phyloP scores from a whole-genome alignment of 139 green algal genomes.

The Asterochloris erici region DNA sequence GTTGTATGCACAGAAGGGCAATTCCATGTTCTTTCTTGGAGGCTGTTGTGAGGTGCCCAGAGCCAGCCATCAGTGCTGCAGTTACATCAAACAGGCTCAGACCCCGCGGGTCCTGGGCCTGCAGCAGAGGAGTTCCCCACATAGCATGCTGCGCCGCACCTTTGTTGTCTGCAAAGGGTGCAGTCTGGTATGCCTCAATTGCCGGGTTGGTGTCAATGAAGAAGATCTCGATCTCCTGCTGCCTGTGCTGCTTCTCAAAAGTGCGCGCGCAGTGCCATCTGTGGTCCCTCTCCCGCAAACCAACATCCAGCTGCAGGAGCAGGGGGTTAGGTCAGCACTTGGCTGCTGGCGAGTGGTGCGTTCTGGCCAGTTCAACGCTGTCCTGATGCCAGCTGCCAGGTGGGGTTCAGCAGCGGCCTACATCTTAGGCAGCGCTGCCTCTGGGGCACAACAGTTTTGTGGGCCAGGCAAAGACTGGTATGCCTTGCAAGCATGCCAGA shows the following conservation, averaged over 20 bases:
- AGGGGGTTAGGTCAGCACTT: not conserved
- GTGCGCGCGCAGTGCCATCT: constrained; percentile 57
- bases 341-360: not conserved
- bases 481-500: not conserved
- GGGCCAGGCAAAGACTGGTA: not conserved
- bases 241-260: constrained; percentile 26
- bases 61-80: too few species aligned
- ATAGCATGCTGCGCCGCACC: constrained; percentile 13
- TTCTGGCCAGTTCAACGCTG: not conserved
- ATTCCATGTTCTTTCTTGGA: too few species aligned
- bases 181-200: constrained; percentile 36
- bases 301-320: constrained; percentile 36
- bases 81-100: too few species aligned
- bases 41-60: too few species aligned
- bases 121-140: not conserved
- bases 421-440: not conserved
- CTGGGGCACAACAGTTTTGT: too few species aligned
- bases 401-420: not conserved
- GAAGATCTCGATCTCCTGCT: constrained; percentile 46
- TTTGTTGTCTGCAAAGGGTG: constrained; percentile 33
- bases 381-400: not conserved
- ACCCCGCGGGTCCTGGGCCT: too few species aligned
- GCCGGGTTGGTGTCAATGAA: constrained; percentile 72
- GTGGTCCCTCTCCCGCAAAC: constrained; percentile 32
- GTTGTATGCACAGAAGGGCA: too few species aligned